Conservation (phyloP, 176 grass and related monocot species). For the Oryza longistaminata region DNA sequence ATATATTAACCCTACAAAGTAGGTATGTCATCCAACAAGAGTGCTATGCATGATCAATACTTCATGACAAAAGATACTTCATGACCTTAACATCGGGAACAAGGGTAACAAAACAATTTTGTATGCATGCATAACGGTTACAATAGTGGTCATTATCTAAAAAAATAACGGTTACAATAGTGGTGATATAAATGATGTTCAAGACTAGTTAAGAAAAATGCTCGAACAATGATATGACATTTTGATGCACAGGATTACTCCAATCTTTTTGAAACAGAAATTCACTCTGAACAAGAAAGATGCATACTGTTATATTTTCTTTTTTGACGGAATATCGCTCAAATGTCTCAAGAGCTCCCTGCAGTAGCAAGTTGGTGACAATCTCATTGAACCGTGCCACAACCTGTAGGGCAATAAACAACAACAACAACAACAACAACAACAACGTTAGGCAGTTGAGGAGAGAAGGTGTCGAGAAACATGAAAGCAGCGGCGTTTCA, state of each 20-base stretch:
- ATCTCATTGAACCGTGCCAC: conserved; percentile 94
- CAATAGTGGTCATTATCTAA: not conserved
- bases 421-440: conserved; percentile 31
- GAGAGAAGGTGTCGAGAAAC: conserved; percentile 2
- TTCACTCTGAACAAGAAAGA: not conserved
- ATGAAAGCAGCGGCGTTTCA: not conserved
- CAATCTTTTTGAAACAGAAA: not conserved
- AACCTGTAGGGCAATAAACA: conserved; percentile 54
- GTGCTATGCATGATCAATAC: not conserved
- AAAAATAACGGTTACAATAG: not conserved
- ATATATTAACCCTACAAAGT: conserved; percentile 3
- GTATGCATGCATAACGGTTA: not conserved
- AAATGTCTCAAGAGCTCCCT: conserved; percentile 86
- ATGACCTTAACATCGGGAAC: not conserved
- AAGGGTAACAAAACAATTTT: not conserved
- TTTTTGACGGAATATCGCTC: conserved; percentile 70
- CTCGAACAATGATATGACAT: not conserved
- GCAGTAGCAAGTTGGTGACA: conserved; percentile 77
- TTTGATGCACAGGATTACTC: not conserved
- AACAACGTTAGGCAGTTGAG: not conserved
- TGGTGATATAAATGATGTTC: not conserved
- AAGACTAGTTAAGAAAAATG: not conserved
- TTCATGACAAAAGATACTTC: conserved; percentile 9
- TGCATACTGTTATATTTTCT: conserved; percentile 82
- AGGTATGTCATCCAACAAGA: conserved; percentile 13